Base-by-base conservation (phyloP, 495 filamentous ascomycete genomes). In the Pseudoneurospora amorphoporcata region DNA sequence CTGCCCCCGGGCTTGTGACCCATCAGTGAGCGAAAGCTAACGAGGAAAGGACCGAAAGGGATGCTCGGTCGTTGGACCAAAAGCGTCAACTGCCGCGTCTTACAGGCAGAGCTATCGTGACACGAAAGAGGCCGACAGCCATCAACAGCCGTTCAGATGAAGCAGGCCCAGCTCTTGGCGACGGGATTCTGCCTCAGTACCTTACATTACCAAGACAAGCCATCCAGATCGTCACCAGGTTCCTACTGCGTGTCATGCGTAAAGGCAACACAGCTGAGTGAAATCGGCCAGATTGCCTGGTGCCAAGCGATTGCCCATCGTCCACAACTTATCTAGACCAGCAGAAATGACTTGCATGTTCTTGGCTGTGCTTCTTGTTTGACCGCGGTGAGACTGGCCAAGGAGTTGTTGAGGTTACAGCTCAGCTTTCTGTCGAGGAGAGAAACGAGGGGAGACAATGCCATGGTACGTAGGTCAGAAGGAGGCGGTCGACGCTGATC, bases 151-250 rank as follows among this genome's bases (percentile, higher is more conserved):
- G 65, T 65, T 65, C 53, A 19, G 42, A 74, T 78, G 74, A 76
- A 74, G 74, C 61, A 71, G 45, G 76, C 77, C 77, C 72, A 76
- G 77, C 71, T 68, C 78, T 79, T 79, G 78, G 78, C 77, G 76
- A 76, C 75, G 74, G 75, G 74, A 73, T 42, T 61, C 41, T 73
- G 72, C 70, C 65, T 65, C 69, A 76, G 78, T 77, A 75, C 77
- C 77, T 77, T 72, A 73, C 77, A 78, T 77, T 65, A 74, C 70
- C 76, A 73, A 72, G 72, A 73, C 68, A 47, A 43, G 68, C 68
- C 37, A 73, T 72, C 73, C 70, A 73, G 72, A 74, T 73, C 53
- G 12, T 32, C 45, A 58, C 53, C 53, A 65, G 53, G 29, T 37
- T 35, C 14, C 53, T 32, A 16, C 29, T 65, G 53, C 53, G 29